A percentile compares a stretch with the other conserved stretches of the same genome.
Conservation (phyloP, 805 yeast species). For the Pichia insulana region DNA sequence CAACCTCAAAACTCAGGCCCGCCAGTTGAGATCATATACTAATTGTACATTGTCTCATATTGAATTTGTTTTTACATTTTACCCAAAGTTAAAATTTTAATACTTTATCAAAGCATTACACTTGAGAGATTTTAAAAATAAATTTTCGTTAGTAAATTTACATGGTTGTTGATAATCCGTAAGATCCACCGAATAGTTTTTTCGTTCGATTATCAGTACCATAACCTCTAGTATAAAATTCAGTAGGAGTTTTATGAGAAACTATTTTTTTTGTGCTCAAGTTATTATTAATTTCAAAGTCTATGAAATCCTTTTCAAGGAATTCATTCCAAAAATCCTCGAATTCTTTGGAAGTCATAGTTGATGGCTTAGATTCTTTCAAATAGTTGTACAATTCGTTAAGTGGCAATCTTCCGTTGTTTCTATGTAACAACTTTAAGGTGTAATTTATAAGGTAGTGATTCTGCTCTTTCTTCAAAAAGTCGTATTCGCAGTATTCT, state of each 20-base stretch:
- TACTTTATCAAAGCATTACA: too few relatives aligned
- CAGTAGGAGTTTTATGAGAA: constrained; percentile 40
- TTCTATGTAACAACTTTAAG: constrained; percentile 52
- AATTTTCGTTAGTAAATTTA: too few relatives aligned
- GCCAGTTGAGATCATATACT: too few relatives aligned
- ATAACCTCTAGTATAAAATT: constrained; percentile 10
- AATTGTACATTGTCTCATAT: too few relatives aligned
- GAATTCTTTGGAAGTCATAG: constrained; percentile 53
- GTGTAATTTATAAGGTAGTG: constrained; percentile 60
- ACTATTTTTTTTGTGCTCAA: constrained; percentile 18
- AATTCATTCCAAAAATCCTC: constrained; percentile 69
- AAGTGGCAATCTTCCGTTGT: constrained; percentile 59
- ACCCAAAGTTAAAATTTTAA: too few relatives aligned
- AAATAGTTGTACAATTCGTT: constrained; percentile 55
- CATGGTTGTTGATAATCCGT: too few relatives aligned
- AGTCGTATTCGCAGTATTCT: constrained; percentile 67
- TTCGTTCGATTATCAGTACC: constrained; percentile 6
- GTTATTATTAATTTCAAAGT: constrained; percentile 68
- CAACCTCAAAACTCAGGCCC: not conserved
- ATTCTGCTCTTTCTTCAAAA: constrained; percentile 57
- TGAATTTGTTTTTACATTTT: too few relatives aligned
- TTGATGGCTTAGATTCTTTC: constrained; percentile 48
- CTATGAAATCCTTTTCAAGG: constrained; percentile 4
- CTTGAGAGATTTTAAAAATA: too few relatives aligned
- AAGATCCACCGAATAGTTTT: not conserved